These are phyloP conservation scores for Clavaria fumosa DNA, from an alignment of 768 basidiomycete species.

Conservation along the genomic window DNA sequence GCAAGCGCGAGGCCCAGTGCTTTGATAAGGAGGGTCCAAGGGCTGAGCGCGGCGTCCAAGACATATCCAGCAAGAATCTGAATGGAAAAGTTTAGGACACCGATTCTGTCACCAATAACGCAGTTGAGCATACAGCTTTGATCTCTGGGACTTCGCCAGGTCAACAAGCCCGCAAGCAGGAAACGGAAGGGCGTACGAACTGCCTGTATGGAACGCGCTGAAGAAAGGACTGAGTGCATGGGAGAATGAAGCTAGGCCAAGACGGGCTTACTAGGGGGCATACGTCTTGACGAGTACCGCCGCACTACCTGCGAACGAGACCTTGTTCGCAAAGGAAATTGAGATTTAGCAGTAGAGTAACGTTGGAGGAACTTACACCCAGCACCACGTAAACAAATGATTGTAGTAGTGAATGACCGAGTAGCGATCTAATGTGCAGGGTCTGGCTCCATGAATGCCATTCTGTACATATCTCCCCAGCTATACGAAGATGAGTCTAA, in stretches of 20 bases:
- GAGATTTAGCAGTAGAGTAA: neutral
- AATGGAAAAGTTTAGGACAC: neutral
- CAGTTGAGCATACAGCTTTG: slow-evolving; percentile 40
- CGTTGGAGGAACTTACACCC: slow-evolving; percentile 29
- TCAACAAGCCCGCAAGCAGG: no score
- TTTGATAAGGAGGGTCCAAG: slow-evolving; percentile 79
- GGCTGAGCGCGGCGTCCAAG: slow-evolving; percentile 72
- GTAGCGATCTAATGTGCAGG: slow-evolving; percentile 35
- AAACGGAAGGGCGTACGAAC: slow-evolving; percentile 25
- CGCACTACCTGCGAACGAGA: slow-evolving; percentile 46
- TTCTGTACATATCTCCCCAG: slow-evolving; percentile 48
- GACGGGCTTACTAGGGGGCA: slow-evolving; percentile 53
- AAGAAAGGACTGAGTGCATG: neutral
- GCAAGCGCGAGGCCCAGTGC: slow-evolving; percentile 67
- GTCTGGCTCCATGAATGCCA: slow-evolving; percentile 60
- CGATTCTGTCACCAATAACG: neutral
- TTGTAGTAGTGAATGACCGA: slow-evolving; percentile 48
- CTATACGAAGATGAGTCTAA: slow-evolving; percentile 19
- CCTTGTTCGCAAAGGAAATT: slow-evolving; percentile 20
- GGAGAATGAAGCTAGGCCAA: neutral
- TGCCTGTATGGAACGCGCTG: slow-evolving; percentile 70
- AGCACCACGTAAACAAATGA: slow-evolving; percentile 47
- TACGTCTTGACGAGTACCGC: slow-evolving; percentile 48
- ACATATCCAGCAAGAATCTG: slow-evolving; percentile 77
- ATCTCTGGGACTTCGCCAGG: slow-evolving; percentile 80